Percentiles rank a stretch among this genome's conserved stretches.
Conservation (phyloP, 768 basidiomycete genomes). For the Kwoniella bestiolae region DNA sequence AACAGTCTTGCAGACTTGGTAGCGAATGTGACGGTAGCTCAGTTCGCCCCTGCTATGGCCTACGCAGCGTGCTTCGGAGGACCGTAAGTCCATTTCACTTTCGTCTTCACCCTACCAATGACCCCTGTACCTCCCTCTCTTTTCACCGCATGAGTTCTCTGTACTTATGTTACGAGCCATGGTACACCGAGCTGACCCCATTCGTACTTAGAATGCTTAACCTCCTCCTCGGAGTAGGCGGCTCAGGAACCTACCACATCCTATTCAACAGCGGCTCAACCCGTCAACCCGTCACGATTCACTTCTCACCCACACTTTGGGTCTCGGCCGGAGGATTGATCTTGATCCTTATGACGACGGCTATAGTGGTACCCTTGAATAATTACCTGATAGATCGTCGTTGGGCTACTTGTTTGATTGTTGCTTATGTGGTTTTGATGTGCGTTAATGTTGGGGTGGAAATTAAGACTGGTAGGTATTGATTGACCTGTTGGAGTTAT, state of each 20-base stretch:
- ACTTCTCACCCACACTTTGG: slow-evolving; percentile 80
- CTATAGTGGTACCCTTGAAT: slow-evolving; percentile 83
- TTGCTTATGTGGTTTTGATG: slow-evolving; percentile 77
- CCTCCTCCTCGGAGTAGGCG: slow-evolving; percentile 71
- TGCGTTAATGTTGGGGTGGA: slow-evolving; percentile 78
- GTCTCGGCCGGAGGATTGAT: slow-evolving; percentile 85
- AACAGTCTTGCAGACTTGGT: slow-evolving; percentile 96
- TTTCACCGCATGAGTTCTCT: too few relatives aligned
- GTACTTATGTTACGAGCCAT: too few relatives aligned
- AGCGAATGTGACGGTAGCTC: slow-evolving; percentile 93
- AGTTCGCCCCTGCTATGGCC: slow-evolving; percentile 57
- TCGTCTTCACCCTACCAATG: background rate
- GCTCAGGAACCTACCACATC: slow-evolving; percentile 81
- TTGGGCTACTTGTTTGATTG: slow-evolving; percentile 82
- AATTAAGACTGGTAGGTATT: slow-evolving; percentile 57
- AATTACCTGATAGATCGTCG: slow-evolving; percentile 74
- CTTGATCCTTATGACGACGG: slow-evolving; percentile 70
- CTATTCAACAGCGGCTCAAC: slow-evolving; percentile 61
- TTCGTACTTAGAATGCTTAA: slow-evolving; percentile 54
- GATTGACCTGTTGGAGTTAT: background rate
- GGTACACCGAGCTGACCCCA: too few relatives aligned
- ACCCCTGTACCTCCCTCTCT: too few relatives aligned
- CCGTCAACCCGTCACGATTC: slow-evolving; percentile 71
- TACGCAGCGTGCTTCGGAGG: slow-evolving; percentile 56
- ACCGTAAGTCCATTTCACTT: slow-evolving; percentile 33